A percentile compares a stretch with the other conserved stretches of the same genome.
Evolutionary conservation across 192 early-diverging fungal species (phyloP).

Genomic region (Mortierella claussenii): DNA sequence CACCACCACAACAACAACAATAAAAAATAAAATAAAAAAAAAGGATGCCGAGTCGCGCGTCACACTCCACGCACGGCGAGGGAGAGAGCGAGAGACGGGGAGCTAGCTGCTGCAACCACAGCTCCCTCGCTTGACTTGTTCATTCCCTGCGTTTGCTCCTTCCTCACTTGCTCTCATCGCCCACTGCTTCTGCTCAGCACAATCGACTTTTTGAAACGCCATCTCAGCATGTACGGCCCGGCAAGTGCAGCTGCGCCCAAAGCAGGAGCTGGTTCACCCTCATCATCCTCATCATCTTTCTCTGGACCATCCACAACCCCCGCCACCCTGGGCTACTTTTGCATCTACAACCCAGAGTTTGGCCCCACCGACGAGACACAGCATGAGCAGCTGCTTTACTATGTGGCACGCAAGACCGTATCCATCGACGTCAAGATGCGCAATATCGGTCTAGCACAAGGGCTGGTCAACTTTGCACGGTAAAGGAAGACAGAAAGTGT

Average conservation of each 20-base stretch:
- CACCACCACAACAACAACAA: too few relatives aligned
- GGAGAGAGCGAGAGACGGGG: too few relatives aligned
- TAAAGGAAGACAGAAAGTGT: conserved; percentile 24
- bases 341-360: conserved; percentile 78
- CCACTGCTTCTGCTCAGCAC: background rate
- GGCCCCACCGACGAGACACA: conserved; percentile 74
- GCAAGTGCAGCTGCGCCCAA: conserved; percentile 8
- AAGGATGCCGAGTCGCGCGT: too few relatives aligned
- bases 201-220: background rate
- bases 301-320: conserved; percentile 45
- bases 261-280: background rate
- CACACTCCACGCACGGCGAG: too few relatives aligned
- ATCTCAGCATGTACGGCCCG: conserved; percentile 35
- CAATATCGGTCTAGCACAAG: conserved; percentile 79
- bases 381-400: conserved; percentile 81
- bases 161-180: background rate
- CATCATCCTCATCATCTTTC: conserved; percentile 15
- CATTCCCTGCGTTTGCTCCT: background rate
- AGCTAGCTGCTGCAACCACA: too few relatives aligned
- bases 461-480: conserved; percentile 74
- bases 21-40: too few relatives aligned
- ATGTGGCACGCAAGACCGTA: conserved; percentile 72
- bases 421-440: conserved; percentile 79
- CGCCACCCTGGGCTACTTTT: conserved; percentile 73
- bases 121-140: too few relatives aligned